Percentiles rank a stretch among this genome's conserved stretches.
Evolutionary conservation across 331 rosid species (phyloP).

Genomic region (Quercus phellos): DNA sequence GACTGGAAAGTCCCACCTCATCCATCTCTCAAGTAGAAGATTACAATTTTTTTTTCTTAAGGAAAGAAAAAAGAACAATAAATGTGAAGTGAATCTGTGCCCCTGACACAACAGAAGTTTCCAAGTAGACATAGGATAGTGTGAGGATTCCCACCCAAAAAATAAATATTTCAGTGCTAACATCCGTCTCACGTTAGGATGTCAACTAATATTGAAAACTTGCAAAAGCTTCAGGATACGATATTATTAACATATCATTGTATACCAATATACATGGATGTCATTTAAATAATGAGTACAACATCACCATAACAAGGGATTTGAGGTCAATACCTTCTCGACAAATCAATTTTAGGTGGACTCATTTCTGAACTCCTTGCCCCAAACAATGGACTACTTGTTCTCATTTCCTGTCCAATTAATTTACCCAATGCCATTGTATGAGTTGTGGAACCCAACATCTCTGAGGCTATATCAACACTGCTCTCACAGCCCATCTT

Average conservation of each 20-base stretch:
- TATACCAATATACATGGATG: neutral
- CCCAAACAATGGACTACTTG: conserved; percentile 17
- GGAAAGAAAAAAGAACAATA: neutral
- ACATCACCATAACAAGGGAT: conserved; percentile 14
- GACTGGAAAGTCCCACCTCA: neutral
- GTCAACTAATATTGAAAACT: neutral
- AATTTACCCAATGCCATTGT: conserved; percentile 49
- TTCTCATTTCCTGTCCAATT: conserved; percentile 33
- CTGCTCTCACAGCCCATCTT: conserved; percentile 33
- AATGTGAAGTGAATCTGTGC: neutral
- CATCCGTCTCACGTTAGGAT: neutral
- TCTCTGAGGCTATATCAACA: conserved; percentile 55
- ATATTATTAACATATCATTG: neutral
- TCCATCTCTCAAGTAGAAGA: no score
- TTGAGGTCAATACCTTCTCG: conserved; percentile 26
- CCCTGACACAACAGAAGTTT: neutral
- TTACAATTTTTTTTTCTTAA: no score
- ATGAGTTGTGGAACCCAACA: conserved; percentile 57
- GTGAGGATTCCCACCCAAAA: neutral
- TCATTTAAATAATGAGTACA: neutral
- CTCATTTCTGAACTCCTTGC: conserved; percentile 36
- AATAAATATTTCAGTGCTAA: neutral
- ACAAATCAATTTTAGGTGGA: conserved; percentile 28
- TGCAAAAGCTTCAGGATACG: neutral
- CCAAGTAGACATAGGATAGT: neutral